phyloP scores from a whole-genome alignment of 805 yeast genomes.

The Metschnikowia cubensis region DNA sequence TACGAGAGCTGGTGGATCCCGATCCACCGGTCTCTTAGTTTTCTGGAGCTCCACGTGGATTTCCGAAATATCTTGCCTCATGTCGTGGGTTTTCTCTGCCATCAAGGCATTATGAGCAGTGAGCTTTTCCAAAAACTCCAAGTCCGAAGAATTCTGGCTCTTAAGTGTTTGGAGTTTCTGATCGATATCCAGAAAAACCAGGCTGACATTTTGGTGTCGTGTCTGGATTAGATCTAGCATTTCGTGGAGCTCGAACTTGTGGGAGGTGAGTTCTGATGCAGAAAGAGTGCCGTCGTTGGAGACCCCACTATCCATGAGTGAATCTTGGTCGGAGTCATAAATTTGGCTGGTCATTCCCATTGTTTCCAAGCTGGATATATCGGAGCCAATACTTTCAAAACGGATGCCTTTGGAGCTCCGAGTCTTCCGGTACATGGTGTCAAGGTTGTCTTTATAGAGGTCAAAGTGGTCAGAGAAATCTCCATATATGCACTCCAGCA shows the following conservation, averaged over 20 bases:
- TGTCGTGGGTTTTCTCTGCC: slow-evolving; percentile 14
- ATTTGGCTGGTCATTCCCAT: slow-evolving; percentile 1
- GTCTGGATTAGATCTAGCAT: slow-evolving; percentile 11
- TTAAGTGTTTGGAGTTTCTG: slow-evolving; percentile 8
- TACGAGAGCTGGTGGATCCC: not conserved
- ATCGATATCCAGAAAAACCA: slow-evolving; percentile 8
- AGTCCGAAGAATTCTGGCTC: slow-evolving; percentile 13
- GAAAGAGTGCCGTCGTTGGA: not conserved
- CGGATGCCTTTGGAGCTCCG: not conserved
- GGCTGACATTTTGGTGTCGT: slow-evolving; percentile 9
- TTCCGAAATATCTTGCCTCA: slow-evolving; percentile 12
- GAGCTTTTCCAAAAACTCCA: slow-evolving; percentile 13
- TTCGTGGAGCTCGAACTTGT: slow-evolving; percentile 10
- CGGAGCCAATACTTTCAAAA: slow-evolving; percentile 1
- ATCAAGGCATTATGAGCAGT: slow-evolving; percentile 13
- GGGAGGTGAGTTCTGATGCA: not conserved
- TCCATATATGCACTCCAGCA: slow-evolving; percentile 15
- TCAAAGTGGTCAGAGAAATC: slow-evolving; percentile 10
- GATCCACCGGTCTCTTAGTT: slow-evolving; percentile 2
- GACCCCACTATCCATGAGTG: slow-evolving; percentile 19
- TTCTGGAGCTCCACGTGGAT: slow-evolving; percentile 6
- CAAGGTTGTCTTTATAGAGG: slow-evolving; percentile 11
- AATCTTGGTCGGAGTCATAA: slow-evolving; percentile 17
- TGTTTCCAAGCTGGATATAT: slow-evolving; percentile 7
- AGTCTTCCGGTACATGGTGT: slow-evolving; percentile 7